These are phyloP conservation scores for Leccinum rimulosum DNA, from an alignment of 768 basidiomycete species.

Conservation along the genomic window DNA sequence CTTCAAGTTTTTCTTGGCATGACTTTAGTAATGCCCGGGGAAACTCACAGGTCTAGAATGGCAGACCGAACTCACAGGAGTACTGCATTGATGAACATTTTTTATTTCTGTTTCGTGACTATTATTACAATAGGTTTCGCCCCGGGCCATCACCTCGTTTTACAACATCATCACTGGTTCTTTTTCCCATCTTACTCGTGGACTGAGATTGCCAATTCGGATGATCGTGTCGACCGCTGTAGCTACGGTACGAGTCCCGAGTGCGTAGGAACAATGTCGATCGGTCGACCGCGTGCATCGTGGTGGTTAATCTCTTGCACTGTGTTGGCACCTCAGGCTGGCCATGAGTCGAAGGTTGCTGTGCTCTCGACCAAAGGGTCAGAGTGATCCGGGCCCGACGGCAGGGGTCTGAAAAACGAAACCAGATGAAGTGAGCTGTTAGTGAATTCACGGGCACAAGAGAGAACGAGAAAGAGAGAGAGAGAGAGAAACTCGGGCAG, in stretches of 20 bases:
- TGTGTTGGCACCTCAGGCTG: background rate
- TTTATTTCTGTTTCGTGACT: background rate
- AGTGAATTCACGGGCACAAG: background rate
- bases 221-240: constrained; percentile 1
- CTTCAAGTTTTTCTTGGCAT: background rate
- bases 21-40: background rate
- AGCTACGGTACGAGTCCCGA: constrained; percentile 6
- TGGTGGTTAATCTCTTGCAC: constrained; percentile 29
- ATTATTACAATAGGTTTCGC: background rate
- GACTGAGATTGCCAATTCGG: constrained; percentile 7
- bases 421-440: constrained; percentile 15
- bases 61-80: background rate
- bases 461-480: background rate
- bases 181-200: background rate
- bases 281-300: constrained; percentile 18
- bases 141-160: background rate
- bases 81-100: background rate
- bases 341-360: background rate
- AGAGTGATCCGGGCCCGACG: constrained; percentile 12
- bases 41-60: background rate
- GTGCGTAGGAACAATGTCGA: constrained; percentile 12
- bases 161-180: background rate
- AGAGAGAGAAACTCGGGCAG: background rate
- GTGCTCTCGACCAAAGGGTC: constrained; percentile 1
- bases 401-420: background rate